Percentiles rank a stretch among this genome's conserved stretches.
Evolutionary conservation across 371 early-diverging fungal genomes (phyloP).

Genomic region (Actinomortierella ambigua): DNA sequence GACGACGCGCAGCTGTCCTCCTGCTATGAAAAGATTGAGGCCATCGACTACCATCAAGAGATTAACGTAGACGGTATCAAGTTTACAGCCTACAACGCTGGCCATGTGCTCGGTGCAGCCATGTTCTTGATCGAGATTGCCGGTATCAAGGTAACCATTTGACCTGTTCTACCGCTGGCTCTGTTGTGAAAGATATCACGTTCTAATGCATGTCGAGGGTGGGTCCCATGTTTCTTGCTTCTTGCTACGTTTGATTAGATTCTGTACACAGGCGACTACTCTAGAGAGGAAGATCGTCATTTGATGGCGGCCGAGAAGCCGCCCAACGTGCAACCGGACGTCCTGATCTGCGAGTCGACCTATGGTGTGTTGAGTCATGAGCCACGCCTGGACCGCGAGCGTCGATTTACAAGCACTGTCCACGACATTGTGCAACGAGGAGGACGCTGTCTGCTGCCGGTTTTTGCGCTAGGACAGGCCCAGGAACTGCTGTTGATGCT

Average conservation of each 20-base stretch:
- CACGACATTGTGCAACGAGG: conserved; percentile 95
- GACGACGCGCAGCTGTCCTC: conserved; percentile 93
- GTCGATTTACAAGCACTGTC: conserved; percentile 90
- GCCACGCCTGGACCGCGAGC: conserved; percentile 96
- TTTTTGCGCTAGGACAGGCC: conserved; percentile 99
- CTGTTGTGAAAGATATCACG: not conserved
- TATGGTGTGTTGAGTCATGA: conserved; percentile 99
- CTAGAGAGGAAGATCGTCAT: conserved; percentile 99
- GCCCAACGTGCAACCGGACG: conserved; percentile 80
- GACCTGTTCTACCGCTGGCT: not conserved
- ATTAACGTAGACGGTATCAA: conserved; percentile 96
- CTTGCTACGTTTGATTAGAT: conserved; percentile 46
- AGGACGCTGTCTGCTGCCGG: conserved; percentile 98
- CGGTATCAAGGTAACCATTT: conserved; percentile 77
- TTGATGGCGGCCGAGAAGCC: conserved; percentile 99
- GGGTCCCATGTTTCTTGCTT: not conserved
- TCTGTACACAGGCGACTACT: conserved; percentile 99
- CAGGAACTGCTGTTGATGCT: conserved; percentile 99
- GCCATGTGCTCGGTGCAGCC: conserved; percentile 99
- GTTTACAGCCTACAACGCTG: conserved; percentile 98
- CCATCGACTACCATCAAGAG: conserved; percentile 98
- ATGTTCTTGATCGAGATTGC: conserved; percentile 99
- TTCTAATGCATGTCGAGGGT: not conserved
- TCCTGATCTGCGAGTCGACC: conserved; percentile 98
- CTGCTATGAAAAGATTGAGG: conserved; percentile 95